These are phyloP conservation scores for Lenzites betulinus DNA, from an alignment of 768 basidiomycete species.

Conservation along the genomic window DNA sequence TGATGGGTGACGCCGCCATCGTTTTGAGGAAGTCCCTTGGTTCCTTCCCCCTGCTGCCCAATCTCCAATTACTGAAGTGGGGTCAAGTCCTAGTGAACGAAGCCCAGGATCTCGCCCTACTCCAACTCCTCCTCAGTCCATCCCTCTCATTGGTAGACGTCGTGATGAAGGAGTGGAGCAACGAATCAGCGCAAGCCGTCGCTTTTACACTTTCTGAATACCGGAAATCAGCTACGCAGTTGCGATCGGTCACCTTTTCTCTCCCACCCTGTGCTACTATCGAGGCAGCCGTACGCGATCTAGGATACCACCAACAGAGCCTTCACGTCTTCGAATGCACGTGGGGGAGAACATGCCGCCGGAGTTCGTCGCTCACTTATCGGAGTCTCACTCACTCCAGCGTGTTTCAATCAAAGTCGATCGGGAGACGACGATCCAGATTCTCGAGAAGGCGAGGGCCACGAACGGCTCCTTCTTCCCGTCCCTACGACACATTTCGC, in stretches of 20 bases:
- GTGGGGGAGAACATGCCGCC: background rate
- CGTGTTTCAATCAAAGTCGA: conserved; percentile 1
- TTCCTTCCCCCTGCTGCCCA: conserved; percentile 3
- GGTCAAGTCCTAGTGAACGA: background rate
- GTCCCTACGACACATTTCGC: background rate
- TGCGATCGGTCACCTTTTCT: conserved; percentile 4
- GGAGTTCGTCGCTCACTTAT: background rate
- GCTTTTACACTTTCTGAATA: conserved; percentile 1
- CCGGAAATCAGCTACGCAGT: background rate
- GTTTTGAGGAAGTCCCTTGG: too few relatives aligned
- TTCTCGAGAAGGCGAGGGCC: background rate
- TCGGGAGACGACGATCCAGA: background rate
- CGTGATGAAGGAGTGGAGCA: background rate
- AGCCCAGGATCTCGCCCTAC: background rate
- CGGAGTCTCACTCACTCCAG: conserved; percentile 3
- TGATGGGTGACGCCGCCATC: too few relatives aligned
- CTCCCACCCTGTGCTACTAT: background rate
- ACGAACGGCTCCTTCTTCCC: conserved; percentile 5
- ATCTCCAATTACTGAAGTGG: conserved; percentile 18
- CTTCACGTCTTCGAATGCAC: conserved; percentile 4
- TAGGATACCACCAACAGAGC: conserved; percentile 3
- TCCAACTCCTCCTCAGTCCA: conserved; percentile 12
- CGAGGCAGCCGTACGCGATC: background rate
- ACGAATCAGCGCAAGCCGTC: background rate
- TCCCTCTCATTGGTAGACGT: conserved; percentile 7